These are phyloP conservation scores for Monosporascus sp. DNA, from an alignment of 2,329 filamentous ascomycete genomes.

Conservation along the genomic window DNA sequence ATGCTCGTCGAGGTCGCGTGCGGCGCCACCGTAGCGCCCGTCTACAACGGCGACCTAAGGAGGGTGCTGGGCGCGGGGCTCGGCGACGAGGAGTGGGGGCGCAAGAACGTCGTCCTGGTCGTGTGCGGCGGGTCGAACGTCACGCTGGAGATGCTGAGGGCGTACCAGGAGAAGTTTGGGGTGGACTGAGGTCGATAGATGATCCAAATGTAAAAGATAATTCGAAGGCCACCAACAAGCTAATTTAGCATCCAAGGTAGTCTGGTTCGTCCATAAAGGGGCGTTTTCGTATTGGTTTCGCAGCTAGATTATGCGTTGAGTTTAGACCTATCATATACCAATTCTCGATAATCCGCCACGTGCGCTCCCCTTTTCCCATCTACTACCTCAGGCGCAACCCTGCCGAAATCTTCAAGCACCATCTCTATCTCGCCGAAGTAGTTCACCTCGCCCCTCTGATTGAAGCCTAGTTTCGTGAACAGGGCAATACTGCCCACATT, in stretches of 20 bases:
- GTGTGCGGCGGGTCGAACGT: conserved; percentile 77
- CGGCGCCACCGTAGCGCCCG: conserved; percentile 69
- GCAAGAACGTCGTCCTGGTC: conserved; percentile 73
- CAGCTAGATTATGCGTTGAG: background rate
- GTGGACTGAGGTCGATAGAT: conserved; percentile 8
- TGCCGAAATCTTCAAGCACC: conserved; percentile 30
- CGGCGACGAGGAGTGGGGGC: conserved; percentile 51
- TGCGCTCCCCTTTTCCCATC: background rate
- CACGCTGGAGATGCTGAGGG: conserved; percentile 53
- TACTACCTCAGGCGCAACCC: background rate
- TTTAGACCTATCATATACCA: conserved; percentile 6
- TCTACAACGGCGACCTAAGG: conserved; percentile 59
- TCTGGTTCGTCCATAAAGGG: too few relatives aligned
- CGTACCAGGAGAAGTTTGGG: conserved; percentile 47
- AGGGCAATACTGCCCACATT: conserved; percentile 48
- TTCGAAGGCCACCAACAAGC: too few relatives aligned
- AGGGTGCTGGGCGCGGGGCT: conserved; percentile 49
- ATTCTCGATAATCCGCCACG: conserved; percentile 9
- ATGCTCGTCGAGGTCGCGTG: conserved; percentile 81
- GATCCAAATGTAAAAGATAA: too few relatives aligned
- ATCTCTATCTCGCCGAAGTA: conserved; percentile 57
- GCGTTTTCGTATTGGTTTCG: too few relatives aligned
- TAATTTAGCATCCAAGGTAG: too few relatives aligned
- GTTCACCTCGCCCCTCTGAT: conserved; percentile 45
- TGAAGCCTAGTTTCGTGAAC: conserved; percentile 48